phyloP scores from a whole-genome alignment of 2,329 filamentous ascomycete species.

The Huntiella moniliformis region DNA sequence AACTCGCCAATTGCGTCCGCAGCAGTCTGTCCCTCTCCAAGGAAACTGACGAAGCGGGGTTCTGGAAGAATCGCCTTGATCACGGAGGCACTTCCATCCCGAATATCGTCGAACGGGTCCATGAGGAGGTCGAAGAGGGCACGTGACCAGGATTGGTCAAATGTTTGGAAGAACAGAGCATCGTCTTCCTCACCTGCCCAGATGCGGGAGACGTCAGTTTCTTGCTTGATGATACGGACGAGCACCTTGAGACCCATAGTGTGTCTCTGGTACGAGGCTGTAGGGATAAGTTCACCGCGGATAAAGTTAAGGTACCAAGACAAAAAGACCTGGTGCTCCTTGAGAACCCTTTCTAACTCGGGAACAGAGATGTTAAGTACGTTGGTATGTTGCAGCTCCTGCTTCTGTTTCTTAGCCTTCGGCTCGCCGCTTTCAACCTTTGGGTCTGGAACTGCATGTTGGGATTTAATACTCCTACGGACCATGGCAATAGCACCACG shows the following conservation, averaged over 20 bases:
- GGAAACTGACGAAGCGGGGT: conserved; percentile 16
- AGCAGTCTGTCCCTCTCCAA: conserved; percentile 2
- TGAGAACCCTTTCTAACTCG: conserved; percentile 22
- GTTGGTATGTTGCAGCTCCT: conserved; percentile 22
- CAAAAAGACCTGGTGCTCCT: conserved; percentile 46
- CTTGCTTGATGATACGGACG: conserved; percentile 46
- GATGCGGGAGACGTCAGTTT: conserved; percentile 34
- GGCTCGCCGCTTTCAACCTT: conserved; percentile 16
- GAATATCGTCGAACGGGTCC: conserved; percentile 85
- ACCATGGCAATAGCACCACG: conserved; percentile 44
- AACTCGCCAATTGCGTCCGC: conserved; percentile 26
- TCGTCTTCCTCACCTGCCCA: conserved; percentile 24
- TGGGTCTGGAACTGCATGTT: conserved; percentile 18
- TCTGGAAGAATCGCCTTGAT: conserved; percentile 30
- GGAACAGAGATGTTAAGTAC: conserved; percentile 22
- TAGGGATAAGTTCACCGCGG: conserved; percentile 54
- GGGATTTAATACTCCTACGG: conserved; percentile 23
- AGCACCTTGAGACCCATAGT: conserved; percentile 61
- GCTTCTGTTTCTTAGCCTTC: conserved; percentile 14
- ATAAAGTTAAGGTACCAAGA: conserved; percentile 58
- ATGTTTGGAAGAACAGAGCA: conserved; percentile 22
- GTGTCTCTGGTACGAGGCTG: conserved; percentile 77
- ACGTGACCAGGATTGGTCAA: conserved; percentile 35
- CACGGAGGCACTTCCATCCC: conserved; percentile 35
- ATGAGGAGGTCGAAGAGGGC: conserved; percentile 61